phyloP scores from a whole-genome alignment of 2,329 filamentous ascomycete genomes.

The Colletotrichum falcatum region DNA sequence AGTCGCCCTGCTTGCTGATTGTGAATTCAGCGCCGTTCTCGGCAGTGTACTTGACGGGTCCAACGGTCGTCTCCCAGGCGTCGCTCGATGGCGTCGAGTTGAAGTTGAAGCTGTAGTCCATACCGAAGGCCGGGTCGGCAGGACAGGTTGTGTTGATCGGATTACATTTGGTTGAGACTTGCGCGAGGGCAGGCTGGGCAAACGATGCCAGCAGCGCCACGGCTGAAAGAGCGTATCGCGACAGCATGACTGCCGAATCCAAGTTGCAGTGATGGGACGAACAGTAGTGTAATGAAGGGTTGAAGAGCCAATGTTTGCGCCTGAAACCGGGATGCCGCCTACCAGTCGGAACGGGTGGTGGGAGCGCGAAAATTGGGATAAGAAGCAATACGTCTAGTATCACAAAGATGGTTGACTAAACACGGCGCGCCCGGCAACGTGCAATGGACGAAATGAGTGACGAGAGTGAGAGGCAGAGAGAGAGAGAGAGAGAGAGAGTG shows the following conservation, averaged over 20 bases:
- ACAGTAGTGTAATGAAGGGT: background rate
- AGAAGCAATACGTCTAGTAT: slow-evolving; percentile 32
- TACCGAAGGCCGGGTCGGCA: slow-evolving; percentile 76
- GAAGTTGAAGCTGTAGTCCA: slow-evolving; percentile 72
- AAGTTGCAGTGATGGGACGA: background rate
- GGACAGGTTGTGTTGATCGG: slow-evolving; percentile 79
- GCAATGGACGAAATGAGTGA: slow-evolving; percentile 27
- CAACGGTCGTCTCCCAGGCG: slow-evolving; percentile 77
- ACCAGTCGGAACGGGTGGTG: background rate
- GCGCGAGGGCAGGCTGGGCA: slow-evolving; percentile 67
- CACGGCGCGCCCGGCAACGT: slow-evolving; percentile 20
- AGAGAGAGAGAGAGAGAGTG: slow-evolving; percentile 19
- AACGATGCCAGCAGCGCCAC: slow-evolving; percentile 57
- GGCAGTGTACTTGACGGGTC: slow-evolving; percentile 70
- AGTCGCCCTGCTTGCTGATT: slow-evolving; percentile 76
- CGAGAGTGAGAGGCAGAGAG: slow-evolving; percentile 14
- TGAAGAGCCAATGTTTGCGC: background rate
- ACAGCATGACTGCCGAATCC: slow-evolving; percentile 43
- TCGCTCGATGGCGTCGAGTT: slow-evolving; percentile 69
- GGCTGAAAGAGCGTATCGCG: slow-evolving; percentile 49
- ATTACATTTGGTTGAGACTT: slow-evolving; percentile 83
- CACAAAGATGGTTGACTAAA: background rate
- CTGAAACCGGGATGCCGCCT: background rate
- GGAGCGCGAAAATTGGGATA: background rate
- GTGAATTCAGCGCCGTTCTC: slow-evolving; percentile 78